Evolutionary conservation across 2,329 filamentous ascomycete genomes (phyloP), one percentile per base, ranked within the genome.

Genomic region (Claviceps pazoutovae): DNA sequence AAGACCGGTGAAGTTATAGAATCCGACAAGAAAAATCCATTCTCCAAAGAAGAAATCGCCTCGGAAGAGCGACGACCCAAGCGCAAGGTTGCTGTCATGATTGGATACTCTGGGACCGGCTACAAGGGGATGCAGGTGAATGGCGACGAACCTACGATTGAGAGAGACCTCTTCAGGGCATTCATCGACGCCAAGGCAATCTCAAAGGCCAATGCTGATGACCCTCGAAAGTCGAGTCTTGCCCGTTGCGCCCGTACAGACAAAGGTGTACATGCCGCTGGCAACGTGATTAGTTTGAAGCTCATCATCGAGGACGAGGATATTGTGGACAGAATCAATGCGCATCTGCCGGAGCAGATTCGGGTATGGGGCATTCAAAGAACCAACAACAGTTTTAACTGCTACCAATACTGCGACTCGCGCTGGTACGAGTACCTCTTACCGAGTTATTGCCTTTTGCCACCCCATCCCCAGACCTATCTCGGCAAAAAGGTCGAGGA

Each of bases 101-200:
- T 98, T 60, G 93, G 93, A 16, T 98, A 98, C 68, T 89, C 90
- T 5, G 93, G 93, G 48, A 95, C 88, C 9, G 93, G 93, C 16
- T 98, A 98, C 74, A 90, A 88, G 70, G 93, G 93, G 61, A 94
- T 98, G 83, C 93, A 98, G 71, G 86, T 98, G 64, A 83, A 84
- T 66, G 75, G 75, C 60, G 71, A 82, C 57, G 83, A 95, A 64
- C 90, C 89, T 71, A 98, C 91, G 0, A 97, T 98, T 57, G 93
- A 98, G 71, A 87, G 91, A 44, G 93, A 98, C 60, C 74, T 98
- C 3, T 98, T 98, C 71, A 80, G 82, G 36, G 93, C 93, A 3
- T 91, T 98, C 60, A 85, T 98, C 56, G 81, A 82, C 3, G 90
- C 93, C 3, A 87, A 90, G 17, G 90, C 93, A 41, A 95, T 98